A percentile compares a stretch with the other conserved stretches of the same genome.
Conservation (phyloP, 129 eudicot species). For the Flaveria brownii region DNA sequence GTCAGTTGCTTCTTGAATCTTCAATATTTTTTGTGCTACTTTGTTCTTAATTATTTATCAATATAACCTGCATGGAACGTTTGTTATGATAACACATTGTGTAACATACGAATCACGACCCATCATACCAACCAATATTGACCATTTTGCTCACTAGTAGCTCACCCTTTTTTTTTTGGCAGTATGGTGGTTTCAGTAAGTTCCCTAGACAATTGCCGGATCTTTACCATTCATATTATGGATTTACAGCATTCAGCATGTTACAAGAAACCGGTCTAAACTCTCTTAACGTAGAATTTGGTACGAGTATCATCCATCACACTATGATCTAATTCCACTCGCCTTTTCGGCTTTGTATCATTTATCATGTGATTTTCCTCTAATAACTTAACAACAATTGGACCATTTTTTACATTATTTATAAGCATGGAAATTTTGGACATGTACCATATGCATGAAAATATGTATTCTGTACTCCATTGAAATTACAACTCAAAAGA, state of each 20-base stretch:
- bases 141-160: not conserved
- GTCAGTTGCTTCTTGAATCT: constrained; percentile 38
- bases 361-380: constrained; percentile 9
- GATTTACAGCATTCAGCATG: constrained; percentile 88
- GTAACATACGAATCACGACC: too few species aligned
- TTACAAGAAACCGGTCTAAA: constrained; percentile 65
- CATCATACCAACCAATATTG: not conserved
- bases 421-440: constrained; percentile 7
- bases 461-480: constrained; percentile 23
- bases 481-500: constrained; percentile 26
- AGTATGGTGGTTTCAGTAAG: constrained; percentile 99
- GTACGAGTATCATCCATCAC: constrained; percentile 47
- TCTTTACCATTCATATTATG: constrained; percentile 91
- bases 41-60: not conserved
- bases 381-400: not conserved
- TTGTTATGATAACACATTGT: not conserved
- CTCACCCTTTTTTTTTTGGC: constrained; percentile 17
- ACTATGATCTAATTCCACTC: constrained; percentile 21
- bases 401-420: not conserved
- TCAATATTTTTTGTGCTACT: not conserved
- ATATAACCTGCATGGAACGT: not conserved
- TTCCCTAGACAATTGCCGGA: constrained; percentile 77
- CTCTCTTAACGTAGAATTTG: constrained; percentile 57
- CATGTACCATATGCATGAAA: constrained; percentile 21
- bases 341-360: not conserved